A percentile compares a stretch with the other conserved stretches of the same genome.
Conservation (phyloP, 192 early-diverging fungal species). For the Gonapodya prolifera region DNA sequence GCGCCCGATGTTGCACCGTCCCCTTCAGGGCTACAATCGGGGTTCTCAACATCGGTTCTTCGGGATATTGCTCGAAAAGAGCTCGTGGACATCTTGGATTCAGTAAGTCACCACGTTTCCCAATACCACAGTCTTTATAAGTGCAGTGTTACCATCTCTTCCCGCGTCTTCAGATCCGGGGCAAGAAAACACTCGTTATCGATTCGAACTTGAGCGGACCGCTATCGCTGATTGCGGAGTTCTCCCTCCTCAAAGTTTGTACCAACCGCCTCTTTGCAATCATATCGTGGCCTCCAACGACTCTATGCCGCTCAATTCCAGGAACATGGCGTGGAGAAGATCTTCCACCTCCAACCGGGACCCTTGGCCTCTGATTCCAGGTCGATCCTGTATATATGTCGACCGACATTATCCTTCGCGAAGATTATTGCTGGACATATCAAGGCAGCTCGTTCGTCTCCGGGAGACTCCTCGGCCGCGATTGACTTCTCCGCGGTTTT, state of each 20-base stretch:
- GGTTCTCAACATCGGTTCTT: too few species aligned
- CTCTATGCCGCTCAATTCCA: conserved; percentile 9
- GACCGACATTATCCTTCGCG: conserved; percentile 68
- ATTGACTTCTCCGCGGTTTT: conserved; percentile 18
- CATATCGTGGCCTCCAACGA: background rate
- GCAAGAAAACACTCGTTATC: conserved; percentile 80
- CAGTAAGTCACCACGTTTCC: conserved; percentile 29
- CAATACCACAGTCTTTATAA: background rate
- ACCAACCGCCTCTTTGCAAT: background rate
- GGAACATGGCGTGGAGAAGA: conserved; percentile 94
- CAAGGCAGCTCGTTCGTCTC: background rate
- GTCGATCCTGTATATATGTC: conserved; percentile 70
- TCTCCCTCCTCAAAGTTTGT: conserved; percentile 63
- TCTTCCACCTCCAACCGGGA: conserved; percentile 65
- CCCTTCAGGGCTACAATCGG: too few species aligned
- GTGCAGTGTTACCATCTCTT: background rate
- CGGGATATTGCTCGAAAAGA: conserved; percentile 48
- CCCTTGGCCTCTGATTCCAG: conserved; percentile 55
- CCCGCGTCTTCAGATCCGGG: conserved; percentile 50
- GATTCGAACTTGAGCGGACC: conserved; percentile 72
- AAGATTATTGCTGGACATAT: conserved; percentile 62
- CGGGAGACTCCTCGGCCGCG: conserved; percentile 12
- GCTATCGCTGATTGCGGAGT: conserved; percentile 76
- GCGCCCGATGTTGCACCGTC: too few species aligned
- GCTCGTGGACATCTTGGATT: conserved; percentile 60